Conservation (phyloP, 805 yeast species). For the Lipomyces lipofer region DNA sequence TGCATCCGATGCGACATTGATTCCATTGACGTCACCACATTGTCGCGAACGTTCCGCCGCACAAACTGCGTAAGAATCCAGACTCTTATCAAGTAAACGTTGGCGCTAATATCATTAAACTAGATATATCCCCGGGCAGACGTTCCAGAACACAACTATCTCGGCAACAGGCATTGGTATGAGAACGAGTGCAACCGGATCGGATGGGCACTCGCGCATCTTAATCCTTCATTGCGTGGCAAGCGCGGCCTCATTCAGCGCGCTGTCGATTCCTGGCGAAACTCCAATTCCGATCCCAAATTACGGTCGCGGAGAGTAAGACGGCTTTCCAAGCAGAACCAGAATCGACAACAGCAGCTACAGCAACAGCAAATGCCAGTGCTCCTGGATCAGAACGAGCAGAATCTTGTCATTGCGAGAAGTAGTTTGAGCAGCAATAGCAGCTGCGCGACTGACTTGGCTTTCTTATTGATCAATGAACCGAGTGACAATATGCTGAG, state of each 20-base stretch:
- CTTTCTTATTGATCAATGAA: not conserved
- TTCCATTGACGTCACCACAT: constrained; percentile 30
- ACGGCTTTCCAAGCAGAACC: constrained; percentile 32
- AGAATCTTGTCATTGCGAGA: not conserved
- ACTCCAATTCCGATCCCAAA: constrained; percentile 46
- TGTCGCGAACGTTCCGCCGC: constrained; percentile 40
- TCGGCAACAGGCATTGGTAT: constrained; percentile 49
- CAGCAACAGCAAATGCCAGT: no score
- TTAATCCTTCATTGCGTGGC: constrained; percentile 46
- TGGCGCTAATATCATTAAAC: not conserved
- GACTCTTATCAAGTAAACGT: no score
- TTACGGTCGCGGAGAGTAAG: constrained; percentile 49
- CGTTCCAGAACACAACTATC: constrained; percentile 45
- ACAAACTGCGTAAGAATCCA: constrained; percentile 43
- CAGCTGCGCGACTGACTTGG: not conserved
- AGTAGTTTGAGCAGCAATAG: not conserved
- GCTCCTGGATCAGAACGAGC: no score
- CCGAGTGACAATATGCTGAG: not conserved
- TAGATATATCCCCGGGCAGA: constrained; percentile 50
- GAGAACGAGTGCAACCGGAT: constrained; percentile 51
- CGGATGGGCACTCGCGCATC: constrained; percentile 51
- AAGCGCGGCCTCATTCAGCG: constrained; percentile 52
- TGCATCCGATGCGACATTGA: constrained; percentile 42
- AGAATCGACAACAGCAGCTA: constrained; percentile 1
- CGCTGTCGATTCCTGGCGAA: constrained; percentile 56